Conservation (phyloP, 1,284 basidiomycete genomes). For the Ceraceosorus guamensis region DNA sequence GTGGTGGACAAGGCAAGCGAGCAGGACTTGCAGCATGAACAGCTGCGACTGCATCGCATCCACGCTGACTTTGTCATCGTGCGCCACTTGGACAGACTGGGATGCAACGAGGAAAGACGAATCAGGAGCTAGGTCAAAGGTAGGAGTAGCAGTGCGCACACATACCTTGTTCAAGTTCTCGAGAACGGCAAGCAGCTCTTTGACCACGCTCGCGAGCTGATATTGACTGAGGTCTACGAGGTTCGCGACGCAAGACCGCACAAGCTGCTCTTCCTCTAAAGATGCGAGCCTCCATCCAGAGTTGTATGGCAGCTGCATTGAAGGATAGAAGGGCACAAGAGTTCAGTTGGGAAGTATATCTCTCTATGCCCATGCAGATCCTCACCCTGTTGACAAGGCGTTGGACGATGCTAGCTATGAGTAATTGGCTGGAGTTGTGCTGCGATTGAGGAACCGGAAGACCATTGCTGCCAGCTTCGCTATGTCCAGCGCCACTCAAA, state of each 20-base stretch:
- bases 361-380: neutral
- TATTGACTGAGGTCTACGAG: slow-evolving; percentile 35
- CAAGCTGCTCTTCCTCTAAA: slow-evolving; percentile 35
- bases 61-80: slow-evolving; percentile 28
- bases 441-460: no score
- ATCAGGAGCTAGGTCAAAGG: neutral
- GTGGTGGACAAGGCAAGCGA: slow-evolving; percentile 66
- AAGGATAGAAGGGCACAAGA: neutral
- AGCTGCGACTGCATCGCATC: slow-evolving; percentile 75
- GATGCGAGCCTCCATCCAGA: slow-evolving; percentile 28
- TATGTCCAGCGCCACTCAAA: no score
- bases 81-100: neutral
- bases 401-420: slow-evolving; percentile 38
- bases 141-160: neutral
- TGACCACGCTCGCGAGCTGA: slow-evolving; percentile 28
- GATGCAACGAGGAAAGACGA: neutral
- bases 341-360: neutral
- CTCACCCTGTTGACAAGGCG: slow-evolving; percentile 30
- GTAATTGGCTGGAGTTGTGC: slow-evolving; percentile 14
- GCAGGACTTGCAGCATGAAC: slow-evolving; percentile 76
- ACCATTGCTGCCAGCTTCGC: no score
- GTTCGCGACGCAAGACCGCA: slow-evolving; percentile 32
- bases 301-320: slow-evolving; percentile 26
- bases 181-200: slow-evolving; percentile 31
- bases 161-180: slow-evolving; percentile 32